Evolutionary conservation across 148 eudicot species (phyloP), one percentile per base, ranked within the genome.

Genomic region (Gaultheria prostrata): DNA sequence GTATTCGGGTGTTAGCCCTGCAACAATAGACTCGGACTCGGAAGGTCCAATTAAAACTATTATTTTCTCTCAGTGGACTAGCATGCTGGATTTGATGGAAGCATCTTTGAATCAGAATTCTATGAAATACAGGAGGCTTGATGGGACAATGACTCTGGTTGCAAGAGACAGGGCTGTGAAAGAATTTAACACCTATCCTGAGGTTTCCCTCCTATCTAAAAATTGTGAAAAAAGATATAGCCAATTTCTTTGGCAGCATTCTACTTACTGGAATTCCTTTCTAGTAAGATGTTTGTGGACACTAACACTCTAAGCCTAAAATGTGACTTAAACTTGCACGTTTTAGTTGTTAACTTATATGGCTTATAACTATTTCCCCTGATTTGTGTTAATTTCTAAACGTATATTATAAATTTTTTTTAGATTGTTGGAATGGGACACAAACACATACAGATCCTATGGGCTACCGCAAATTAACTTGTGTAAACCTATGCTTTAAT

Each of bases 91-190:
- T 85, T 86, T 97, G 82, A 85, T 95, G 82, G 94, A 97, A 88
- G 73, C 73, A 51, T 84, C 98, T 35, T 85, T 97, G 80, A 86
- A 88, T 54, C 88, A 87, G 79, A 57, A 89, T 76, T 76, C 85
- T 82, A 77, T 97, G 61, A 87, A 65, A 51, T 93, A 92, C 80
- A 89, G 98, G 87, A 95, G 98, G 92, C 98, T 97, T 89, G 99
- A 97, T 89, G 99, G 99, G 84, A 91, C 95, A 82, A 97, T 97
- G 99, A 84, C 89, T 78, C 85, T 97, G 86, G 86, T 79, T 88
- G 89, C 98, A 63, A 92, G 99, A 91, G 99, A 97, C 89, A 91
- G 87, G 88, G 98, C 99, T 81, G 99, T 97, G 87, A 97, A 94
- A 88, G 98, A 95, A 83, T 97, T 97, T 88, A 95, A 93, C 90